Evolutionary conservation across 2,329 filamentous ascomycete species (phyloP), one percentile per base, ranked within the genome.

Genomic region (Tolypocladium inflatum): DNA sequence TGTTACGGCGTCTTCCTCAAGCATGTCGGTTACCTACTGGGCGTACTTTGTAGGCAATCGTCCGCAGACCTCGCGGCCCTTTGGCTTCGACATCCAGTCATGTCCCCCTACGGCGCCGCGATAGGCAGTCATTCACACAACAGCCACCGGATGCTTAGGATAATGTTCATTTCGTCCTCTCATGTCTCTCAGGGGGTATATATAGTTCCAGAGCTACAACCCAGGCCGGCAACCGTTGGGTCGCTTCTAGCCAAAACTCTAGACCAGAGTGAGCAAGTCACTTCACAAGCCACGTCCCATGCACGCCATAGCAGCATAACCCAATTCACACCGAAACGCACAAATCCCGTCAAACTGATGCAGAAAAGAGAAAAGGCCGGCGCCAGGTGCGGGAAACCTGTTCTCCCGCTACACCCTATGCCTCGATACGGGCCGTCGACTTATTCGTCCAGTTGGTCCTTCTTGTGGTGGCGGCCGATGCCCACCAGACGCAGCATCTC

Each of bases 401-500:
- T 21, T 41, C 23, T 33, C 13, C n/a, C 15, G 7, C 55, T 55
- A n/a, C 15, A 26, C 30, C 3, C 33, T 19, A 52, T 37, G 19
- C 48, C 19, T 37, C 48, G 10, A 15, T 19, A 52, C 21, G 19
- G 48, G 10, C 19, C 19, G 1, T 33, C 10, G 6, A 8, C 13
- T 41, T 60, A 63, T 35, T 30, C 61, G 35, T 62, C 60, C 42
- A 51, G 43, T 23, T 60, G 52, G 30, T 51, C 52, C 30, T 63
- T 60, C 59, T 62, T 64, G 57, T 60, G 64, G 54, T 64, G 68
- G 51, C 63, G 63, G 33, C 63, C 62, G 56, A 78, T 71, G 45
- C 77, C 71, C 6, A 80, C 62, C 63, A 82, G 57, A 57, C 75
- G 73, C n/a, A 70, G 61, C 64, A 84, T 74, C 63, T 84, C 81